Evolutionary conservation across 73 alveolate genomes (phyloP).

Genomic region (Halteria grandinella): DNA sequence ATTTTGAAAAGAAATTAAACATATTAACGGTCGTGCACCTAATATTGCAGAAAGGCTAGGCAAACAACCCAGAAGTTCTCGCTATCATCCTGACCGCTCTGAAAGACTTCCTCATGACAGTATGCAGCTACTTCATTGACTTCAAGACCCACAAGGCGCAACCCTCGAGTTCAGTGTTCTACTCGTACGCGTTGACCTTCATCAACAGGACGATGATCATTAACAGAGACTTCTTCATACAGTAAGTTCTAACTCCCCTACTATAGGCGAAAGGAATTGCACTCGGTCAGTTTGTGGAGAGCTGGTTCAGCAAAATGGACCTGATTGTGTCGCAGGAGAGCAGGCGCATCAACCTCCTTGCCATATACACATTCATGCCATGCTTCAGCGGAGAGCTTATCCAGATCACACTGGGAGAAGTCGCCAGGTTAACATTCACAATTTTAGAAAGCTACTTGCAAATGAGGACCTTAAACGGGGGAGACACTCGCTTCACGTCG

Average conservation of each 20-base stretch:
- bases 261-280: constrained; percentile 9
- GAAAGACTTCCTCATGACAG: not conserved
- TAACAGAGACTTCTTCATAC: constrained; percentile 5
- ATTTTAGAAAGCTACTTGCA: constrained; percentile 37
- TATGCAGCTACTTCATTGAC: constrained; percentile 5
- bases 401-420: not conserved
- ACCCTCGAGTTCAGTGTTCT: constrained; percentile 33
- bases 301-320: constrained; percentile 54
- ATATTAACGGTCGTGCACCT: constrained; percentile 19
- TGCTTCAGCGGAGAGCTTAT: constrained; percentile 21
- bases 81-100: not conserved
- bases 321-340: constrained; percentile 31
- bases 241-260: no score
- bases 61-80: constrained; percentile 23
- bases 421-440: constrained; percentile 26
- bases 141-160: constrained; percentile 2
- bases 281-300: constrained; percentile 7
- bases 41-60: constrained; percentile 28
- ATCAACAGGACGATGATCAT: constrained; percentile 18
- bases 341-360: constrained; percentile 38
- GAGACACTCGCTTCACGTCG: constrained; percentile 25
- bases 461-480: not conserved
- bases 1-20: constrained; percentile 33
- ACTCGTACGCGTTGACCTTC: constrained; percentile 30
- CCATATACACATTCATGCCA: constrained; percentile 45